phyloP scores from a whole-genome alignment of 208 protist genomes.

The Herpetomonas samuelpessoai region DNA sequence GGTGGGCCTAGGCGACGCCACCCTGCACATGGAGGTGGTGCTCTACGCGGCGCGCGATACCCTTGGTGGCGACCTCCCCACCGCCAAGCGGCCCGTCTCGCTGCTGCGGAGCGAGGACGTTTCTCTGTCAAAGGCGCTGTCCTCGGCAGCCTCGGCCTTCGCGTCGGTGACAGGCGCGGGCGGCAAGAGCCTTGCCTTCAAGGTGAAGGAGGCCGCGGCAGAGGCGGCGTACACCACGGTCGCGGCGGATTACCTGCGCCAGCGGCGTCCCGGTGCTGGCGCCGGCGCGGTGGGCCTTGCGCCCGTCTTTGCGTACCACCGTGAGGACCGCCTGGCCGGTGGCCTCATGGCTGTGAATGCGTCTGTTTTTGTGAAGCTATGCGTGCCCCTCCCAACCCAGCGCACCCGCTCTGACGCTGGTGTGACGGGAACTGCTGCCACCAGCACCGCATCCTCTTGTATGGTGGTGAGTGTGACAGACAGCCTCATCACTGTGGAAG shows the following conservation, averaged over 20 bases:
- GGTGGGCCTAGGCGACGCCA: neutral
- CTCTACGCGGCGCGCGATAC: conserved; percentile 61
- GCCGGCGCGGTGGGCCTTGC: neutral
- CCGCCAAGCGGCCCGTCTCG: conserved; percentile 44
- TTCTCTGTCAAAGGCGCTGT: conserved; percentile 23
- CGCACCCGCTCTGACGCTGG: too few relatives aligned
- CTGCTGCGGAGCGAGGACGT: conserved; percentile 53
- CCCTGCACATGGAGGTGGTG: conserved; percentile 55
- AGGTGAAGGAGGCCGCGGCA: conserved; percentile 36
- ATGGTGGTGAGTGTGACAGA: conserved; percentile 74
- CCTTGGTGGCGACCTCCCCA: conserved; percentile 41
- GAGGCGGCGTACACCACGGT: conserved; percentile 62
- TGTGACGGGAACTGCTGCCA: neutral
- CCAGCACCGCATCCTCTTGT: conserved; percentile 18
- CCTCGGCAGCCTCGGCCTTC: neutral
- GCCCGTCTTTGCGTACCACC: conserved; percentile 49
- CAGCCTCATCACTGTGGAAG: conserved; percentile 69
- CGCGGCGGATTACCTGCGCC: conserved; percentile 59
- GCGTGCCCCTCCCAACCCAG: conserved; percentile 18
- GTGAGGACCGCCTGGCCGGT: conserved; percentile 27
- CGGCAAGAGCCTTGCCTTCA: conserved; percentile 24
- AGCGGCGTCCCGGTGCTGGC: conserved; percentile 28
- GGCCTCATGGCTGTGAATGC: conserved; percentile 67
- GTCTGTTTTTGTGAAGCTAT: conserved; percentile 74
- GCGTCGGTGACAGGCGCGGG: neutral